Conservation (phyloP, 768 basidiomycete genomes). For the Albatrellus ellisii region DNA sequence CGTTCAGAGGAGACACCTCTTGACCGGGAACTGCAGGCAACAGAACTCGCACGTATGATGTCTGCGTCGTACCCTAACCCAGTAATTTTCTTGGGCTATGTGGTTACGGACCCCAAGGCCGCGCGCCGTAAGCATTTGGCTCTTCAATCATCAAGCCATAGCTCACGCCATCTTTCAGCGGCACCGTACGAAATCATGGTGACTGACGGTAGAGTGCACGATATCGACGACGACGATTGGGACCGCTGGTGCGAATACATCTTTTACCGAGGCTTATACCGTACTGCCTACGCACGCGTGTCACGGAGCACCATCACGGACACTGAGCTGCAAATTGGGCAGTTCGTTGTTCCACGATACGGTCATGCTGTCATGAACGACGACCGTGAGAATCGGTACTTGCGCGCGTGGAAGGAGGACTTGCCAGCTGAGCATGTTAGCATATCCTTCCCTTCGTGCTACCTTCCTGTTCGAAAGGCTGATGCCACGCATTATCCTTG, state of each 20-base stretch:
- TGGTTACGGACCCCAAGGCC: conserved; percentile 58
- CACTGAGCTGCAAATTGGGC: conserved; percentile 82
- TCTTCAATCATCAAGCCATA: background rate
- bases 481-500: background rate
- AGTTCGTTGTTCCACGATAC: conserved; percentile 62
- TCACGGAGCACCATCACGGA: conserved; percentile 80
- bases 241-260: conserved; percentile 91
- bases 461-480: background rate
- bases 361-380: conserved; percentile 43
- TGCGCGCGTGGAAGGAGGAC: conserved; percentile 52
- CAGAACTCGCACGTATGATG: conserved; percentile 72
- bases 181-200: conserved; percentile 67
- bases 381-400: conserved; percentile 46
- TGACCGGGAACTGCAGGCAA: conserved; percentile 81
- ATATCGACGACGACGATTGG: conserved; percentile 61
- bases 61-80: conserved; percentile 53
- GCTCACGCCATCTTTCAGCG: conserved; percentile 26
- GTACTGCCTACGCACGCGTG: conserved; percentile 72
- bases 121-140: conserved; percentile 36
- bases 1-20: conserved; percentile 79
- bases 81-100: conserved; percentile 71
- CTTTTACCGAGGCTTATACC: conserved; percentile 66
- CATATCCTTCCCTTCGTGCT: conserved; percentile 5
- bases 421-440: conserved; percentile 52
- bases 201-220: conserved; percentile 66